These are phyloP conservation scores for Neofusicoccum parvum DNA, from an alignment of 2,329 filamentous ascomycete species.

Conservation along the genomic window DNA sequence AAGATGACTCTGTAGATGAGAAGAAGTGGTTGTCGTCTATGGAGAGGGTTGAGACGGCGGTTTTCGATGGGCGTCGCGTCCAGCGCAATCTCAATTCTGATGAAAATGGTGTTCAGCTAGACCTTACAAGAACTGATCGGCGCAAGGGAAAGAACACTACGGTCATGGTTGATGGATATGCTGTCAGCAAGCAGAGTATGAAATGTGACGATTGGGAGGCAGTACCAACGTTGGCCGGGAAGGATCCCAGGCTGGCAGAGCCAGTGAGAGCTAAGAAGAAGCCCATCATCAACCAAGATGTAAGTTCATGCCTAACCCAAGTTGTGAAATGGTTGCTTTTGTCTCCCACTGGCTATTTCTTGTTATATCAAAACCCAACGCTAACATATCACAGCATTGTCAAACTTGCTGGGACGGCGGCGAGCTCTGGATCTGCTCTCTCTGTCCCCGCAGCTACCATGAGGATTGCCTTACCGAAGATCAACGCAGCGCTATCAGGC, in stretches of 20 bases:
- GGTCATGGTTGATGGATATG: slow-evolving; percentile 58
- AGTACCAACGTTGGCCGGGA: slow-evolving; percentile 59
- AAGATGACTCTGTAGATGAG: slow-evolving; percentile 49
- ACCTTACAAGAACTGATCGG: slow-evolving; percentile 49
- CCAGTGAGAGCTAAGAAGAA: slow-evolving; percentile 51
- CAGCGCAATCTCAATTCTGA: slow-evolving; percentile 34
- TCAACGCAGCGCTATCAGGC: slow-evolving; percentile 38
- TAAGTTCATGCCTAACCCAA: background rate
- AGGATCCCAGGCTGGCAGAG: slow-evolving; percentile 55
- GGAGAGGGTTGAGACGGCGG: slow-evolving; percentile 59
- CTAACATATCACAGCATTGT: slow-evolving; percentile 43
- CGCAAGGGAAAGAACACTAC: slow-evolving; percentile 60
- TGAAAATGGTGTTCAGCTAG: slow-evolving; percentile 18
- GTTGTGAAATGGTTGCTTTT: too few relatives aligned
- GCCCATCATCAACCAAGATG: slow-evolving; percentile 48
- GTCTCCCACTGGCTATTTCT: background rate
- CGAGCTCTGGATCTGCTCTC: slow-evolving; percentile 50
- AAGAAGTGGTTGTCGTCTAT: slow-evolving; percentile 58
- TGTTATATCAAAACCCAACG: slow-evolving; percentile 23
- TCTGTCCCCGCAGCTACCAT: slow-evolving; percentile 60
- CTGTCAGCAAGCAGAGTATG: slow-evolving; percentile 59
- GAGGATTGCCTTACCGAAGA: slow-evolving; percentile 48
- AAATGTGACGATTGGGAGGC: slow-evolving; percentile 58
- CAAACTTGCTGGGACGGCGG: slow-evolving; percentile 56
- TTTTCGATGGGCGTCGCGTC: slow-evolving; percentile 60